Conservation (phyloP, 2,329 filamentous ascomycete genomes). For the Penicillium hesseltinei region DNA sequence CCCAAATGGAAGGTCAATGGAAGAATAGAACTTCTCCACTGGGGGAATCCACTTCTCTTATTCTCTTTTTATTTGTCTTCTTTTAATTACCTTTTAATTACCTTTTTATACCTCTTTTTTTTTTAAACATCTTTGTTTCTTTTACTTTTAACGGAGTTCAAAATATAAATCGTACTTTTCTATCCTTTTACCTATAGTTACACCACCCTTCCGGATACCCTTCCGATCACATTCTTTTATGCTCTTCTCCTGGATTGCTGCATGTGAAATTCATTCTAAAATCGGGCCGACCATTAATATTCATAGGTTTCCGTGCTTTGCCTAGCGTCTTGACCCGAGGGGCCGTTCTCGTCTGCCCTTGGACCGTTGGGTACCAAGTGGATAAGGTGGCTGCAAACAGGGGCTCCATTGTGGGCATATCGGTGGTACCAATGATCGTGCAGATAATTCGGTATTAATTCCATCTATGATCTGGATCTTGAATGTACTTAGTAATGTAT, state of each 20-base stretch:
- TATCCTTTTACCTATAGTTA: neutral
- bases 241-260: slow-evolving; percentile 4
- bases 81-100: neutral
- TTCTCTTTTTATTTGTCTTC: neutral
- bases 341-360: slow-evolving; percentile 2
- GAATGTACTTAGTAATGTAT: neutral
- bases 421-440: neutral
- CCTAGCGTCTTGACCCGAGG: slow-evolving; percentile 12
- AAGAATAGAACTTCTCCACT: slow-evolving; percentile 4
- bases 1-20: slow-evolving; percentile 4
- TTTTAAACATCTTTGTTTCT: neutral
- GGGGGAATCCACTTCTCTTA: neutral
- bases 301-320: neutral
- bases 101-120: neutral
- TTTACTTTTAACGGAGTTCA: neutral
- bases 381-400: slow-evolving; percentile 12
- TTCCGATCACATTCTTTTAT: slow-evolving; percentile 9
- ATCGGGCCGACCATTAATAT: slow-evolving; percentile 10
- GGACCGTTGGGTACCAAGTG: slow-evolving; percentile 6
- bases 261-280: slow-evolving; percentile 8
- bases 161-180: neutral
- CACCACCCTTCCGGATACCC: neutral
- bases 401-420: neutral
- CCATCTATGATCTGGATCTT: neutral
- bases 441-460: neutral